Evolutionary conservation across 2,329 filamentous ascomycete species (phyloP).

Genomic region (Neonectria magnoliae): DNA sequence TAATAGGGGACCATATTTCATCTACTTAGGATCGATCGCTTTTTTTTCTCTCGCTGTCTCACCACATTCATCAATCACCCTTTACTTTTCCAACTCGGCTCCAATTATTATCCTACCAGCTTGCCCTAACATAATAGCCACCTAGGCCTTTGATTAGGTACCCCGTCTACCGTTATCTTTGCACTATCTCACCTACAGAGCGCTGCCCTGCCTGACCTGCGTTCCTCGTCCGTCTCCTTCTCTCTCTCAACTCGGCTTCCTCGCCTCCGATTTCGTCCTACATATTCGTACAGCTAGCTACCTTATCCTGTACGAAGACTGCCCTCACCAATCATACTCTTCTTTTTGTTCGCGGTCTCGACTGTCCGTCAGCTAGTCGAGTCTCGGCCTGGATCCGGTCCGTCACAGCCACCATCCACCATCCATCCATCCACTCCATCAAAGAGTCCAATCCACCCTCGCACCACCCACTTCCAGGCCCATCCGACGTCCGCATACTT

Average conservation of each 20-base stretch:
- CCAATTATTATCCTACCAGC: not conserved
- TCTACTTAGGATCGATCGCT: not conserved
- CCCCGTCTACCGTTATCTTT: slow-evolving; percentile 1
- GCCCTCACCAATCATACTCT: too few species aligned
- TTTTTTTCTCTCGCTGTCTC: not conserved
- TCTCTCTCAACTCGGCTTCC: not conserved
- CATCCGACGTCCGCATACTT: slow-evolving; percentile 12
- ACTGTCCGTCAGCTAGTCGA: slow-evolving; percentile 1
- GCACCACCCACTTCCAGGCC: slow-evolving; percentile 1
- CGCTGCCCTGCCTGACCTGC: not conserved
- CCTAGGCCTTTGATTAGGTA: not conserved
- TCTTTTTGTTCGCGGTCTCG: not conserved
- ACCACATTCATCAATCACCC: slow-evolving; percentile 7
- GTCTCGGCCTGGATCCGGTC: slow-evolving; percentile 10
- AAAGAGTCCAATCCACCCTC: not conserved
- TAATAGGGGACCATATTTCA: slow-evolving; percentile 11
- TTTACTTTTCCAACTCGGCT: slow-evolving; percentile 1
- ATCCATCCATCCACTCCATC: slow-evolving; percentile 5
- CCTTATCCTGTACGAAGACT: not conserved
- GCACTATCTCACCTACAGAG: slow-evolving; percentile 5
- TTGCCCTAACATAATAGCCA: not conserved
- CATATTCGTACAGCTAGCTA: not conserved
- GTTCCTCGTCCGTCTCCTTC: not conserved
- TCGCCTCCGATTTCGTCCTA: not conserved
- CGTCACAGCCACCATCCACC: slow-evolving; percentile 10